These are phyloP conservation scores for Asterochloris sp. DNA, from an alignment of 139 green algal genomes.

Conservation along the genomic window DNA sequence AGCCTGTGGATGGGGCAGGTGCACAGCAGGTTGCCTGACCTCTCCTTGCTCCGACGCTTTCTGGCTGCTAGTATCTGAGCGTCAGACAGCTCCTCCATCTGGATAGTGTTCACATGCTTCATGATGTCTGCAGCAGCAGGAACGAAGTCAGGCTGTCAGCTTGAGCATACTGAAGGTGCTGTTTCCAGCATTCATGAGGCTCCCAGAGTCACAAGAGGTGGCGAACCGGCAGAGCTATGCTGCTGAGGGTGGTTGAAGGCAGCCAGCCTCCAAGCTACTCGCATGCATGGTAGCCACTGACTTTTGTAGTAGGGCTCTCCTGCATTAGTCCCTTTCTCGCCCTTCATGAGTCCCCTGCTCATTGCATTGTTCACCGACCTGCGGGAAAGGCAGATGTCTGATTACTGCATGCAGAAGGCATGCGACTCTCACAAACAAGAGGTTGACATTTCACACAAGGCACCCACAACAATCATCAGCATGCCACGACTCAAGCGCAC, in stretches of 20 bases:
- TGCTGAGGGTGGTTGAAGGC: neutral
- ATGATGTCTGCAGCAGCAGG: constrained; percentile 47
- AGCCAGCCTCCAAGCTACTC: no score
- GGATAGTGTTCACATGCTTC: constrained; percentile 60
- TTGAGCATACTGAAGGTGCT: neutral
- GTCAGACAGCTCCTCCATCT: constrained; percentile 57
- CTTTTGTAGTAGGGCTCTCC: constrained; percentile 18
- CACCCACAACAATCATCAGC: neutral
- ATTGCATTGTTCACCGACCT: constrained; percentile 3
- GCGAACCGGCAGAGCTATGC: neutral
- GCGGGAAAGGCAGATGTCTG: no score
- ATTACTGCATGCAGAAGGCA: neutral
- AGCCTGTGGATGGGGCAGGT: neutral
- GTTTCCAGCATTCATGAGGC: neutral
- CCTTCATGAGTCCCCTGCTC: constrained; percentile 5
- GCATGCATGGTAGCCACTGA: neutral
- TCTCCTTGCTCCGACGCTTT: constrained; percentile 48
- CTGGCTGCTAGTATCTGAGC: constrained; percentile 64
- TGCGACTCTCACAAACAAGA: neutral
- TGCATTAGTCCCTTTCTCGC: constrained; percentile 8
- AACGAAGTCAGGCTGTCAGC: neutral
- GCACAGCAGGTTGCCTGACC: constrained; percentile 24
- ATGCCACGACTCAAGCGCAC: neutral
- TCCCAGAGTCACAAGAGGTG: neutral
- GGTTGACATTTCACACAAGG: no score